phyloP scores from a whole-genome alignment of 352 stramenopile species.

The Globisporangium nagaii region DNA sequence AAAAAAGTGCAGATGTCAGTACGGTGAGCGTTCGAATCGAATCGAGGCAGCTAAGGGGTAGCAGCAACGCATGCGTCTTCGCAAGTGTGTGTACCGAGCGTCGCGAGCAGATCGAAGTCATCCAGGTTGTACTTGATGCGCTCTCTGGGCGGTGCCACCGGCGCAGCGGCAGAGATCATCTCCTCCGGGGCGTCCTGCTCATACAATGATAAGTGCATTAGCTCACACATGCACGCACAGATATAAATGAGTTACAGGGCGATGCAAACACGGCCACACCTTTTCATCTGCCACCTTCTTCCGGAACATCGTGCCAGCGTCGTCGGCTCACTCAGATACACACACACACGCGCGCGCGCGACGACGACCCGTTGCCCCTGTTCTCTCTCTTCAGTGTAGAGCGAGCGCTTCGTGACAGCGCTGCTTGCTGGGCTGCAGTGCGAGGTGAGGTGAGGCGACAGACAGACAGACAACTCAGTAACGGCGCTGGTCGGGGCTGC shows the following conservation, averaged over 20 bases:
- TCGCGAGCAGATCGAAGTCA: constrained; percentile 78
- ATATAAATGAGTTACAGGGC: too few species aligned
- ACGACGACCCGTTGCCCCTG: not conserved
- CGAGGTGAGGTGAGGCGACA: too few species aligned
- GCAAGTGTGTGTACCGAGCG: constrained; percentile 39
- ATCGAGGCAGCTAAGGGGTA: not conserved
- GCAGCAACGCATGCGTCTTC: not conserved
- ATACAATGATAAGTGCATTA: too few species aligned
- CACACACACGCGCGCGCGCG: too few species aligned
- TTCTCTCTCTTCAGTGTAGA: not conserved
- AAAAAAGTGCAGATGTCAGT: too few species aligned
- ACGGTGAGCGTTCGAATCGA: too few species aligned
- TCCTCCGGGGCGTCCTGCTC: constrained; percentile 38
- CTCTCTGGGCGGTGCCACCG: constrained; percentile 25
- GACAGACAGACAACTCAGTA: too few species aligned
- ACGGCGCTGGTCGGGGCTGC: too few species aligned
- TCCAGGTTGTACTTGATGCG: constrained; percentile 42
- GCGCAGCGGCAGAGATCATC: constrained; percentile 40
- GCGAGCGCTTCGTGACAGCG: not conserved
- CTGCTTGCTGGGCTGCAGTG: too few species aligned
- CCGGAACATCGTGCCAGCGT: constrained; percentile 21
- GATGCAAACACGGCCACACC: constrained; percentile 6
- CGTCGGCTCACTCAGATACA: not conserved
- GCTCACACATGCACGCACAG: too few species aligned
- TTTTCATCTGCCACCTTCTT: constrained; percentile 37